phyloP scores from a whole-genome alignment of 2,329 filamentous ascomycete species.

The Aspergillus piperis region DNA sequence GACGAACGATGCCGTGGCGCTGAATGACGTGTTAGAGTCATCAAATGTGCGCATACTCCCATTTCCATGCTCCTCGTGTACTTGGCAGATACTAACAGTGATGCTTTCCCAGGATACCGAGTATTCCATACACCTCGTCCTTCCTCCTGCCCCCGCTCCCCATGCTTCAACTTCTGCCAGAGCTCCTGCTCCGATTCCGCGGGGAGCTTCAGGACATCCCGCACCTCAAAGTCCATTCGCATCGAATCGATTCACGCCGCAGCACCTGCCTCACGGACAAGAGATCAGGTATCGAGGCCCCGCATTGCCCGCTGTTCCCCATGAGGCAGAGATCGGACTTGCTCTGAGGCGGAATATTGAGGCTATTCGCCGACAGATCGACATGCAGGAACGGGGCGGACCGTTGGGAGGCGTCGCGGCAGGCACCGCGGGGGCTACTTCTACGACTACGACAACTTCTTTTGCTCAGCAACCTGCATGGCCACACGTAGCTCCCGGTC shows the following conservation, averaged over 20 bases:
- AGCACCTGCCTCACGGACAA: constrained; percentile 7
- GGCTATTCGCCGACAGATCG: constrained; percentile 24
- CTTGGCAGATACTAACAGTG: constrained; percentile 6
- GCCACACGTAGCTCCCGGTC: constrained; percentile 6
- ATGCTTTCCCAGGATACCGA: constrained; percentile 23
- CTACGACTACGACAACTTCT: neutral
- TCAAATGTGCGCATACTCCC: constrained; percentile 47
- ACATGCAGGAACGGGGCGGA: constrained; percentile 17
- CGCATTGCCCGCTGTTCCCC: constrained; percentile 6
- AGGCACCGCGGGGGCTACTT: constrained; percentile 4
- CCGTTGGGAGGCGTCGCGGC: neutral
- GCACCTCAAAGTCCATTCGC: constrained; percentile 15
- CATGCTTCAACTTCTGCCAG: constrained; percentile 9
- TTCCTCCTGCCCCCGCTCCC: constrained; percentile 39
- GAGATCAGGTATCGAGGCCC: constrained; percentile 18
- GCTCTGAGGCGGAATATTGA: constrained; percentile 27
- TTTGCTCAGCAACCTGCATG: constrained; percentile 6
- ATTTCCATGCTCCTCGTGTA: neutral
- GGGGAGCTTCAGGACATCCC: constrained; percentile 11
- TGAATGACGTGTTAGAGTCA: constrained; percentile 54
- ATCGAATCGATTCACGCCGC: constrained; percentile 7
- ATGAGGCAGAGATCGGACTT: constrained; percentile 22
- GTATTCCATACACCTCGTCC: constrained; percentile 44
- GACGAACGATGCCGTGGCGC: constrained; percentile 49
- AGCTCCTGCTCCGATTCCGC: constrained; percentile 1